Conservation (phyloP, 2,329 filamentous ascomycete genomes). For the Sclerotinia glacialis region DNA sequence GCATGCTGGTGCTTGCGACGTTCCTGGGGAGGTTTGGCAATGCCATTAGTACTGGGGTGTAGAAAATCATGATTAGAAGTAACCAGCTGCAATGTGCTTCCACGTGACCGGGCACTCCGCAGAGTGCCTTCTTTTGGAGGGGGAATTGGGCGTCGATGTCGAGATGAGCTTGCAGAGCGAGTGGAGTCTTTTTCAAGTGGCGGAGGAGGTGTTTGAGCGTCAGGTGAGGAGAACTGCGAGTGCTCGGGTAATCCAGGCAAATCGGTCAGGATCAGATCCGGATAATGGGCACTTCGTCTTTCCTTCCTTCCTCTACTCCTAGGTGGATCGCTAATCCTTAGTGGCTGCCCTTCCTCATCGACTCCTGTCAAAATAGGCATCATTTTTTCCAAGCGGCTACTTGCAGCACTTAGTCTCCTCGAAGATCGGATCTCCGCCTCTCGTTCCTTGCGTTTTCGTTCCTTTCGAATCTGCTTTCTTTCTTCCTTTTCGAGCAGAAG, state of each 20-base stretch:
- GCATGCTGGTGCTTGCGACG: constrained; percentile 58
- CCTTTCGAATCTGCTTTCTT: constrained; percentile 75
- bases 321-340: constrained; percentile 51
- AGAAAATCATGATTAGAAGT: constrained; percentile 63
- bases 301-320: constrained; percentile 74
- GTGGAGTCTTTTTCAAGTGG: constrained; percentile 77
- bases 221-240: constrained; percentile 37
- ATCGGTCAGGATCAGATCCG: constrained; percentile 66
- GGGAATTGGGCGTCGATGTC: constrained; percentile 70
- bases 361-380: constrained; percentile 75
- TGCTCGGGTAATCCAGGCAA: constrained; percentile 73
- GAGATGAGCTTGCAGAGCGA: constrained; percentile 72
- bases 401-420: constrained; percentile 82
- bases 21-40: constrained; percentile 40
- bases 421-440: constrained; percentile 78
- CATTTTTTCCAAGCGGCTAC: constrained; percentile 78
- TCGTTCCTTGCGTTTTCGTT: constrained; percentile 79
- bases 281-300: constrained; percentile 66
- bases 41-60: constrained; percentile 45
- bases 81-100: constrained; percentile 84
- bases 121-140: constrained; percentile 80
- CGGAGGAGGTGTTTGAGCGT: constrained; percentile 54
- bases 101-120: constrained; percentile 67
- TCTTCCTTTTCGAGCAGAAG: constrained; percentile 91
- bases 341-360: constrained; percentile 65